phyloP scores from a whole-genome alignment of 805 yeast genomes.

The Candida ovalis region DNA sequence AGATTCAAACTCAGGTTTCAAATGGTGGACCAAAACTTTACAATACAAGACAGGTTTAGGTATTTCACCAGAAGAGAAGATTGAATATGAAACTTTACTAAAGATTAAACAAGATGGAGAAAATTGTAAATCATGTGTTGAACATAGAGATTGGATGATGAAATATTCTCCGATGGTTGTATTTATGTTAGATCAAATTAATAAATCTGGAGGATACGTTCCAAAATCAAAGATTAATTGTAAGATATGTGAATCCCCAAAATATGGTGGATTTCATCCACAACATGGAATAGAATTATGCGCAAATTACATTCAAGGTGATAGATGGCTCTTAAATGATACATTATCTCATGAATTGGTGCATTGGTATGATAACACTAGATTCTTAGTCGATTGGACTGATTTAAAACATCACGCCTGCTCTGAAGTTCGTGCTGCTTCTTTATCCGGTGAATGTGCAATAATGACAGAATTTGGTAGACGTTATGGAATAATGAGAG shows the following conservation, averaged over 20 bases:
- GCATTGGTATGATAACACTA: slow-evolving; percentile 87
- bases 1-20: slow-evolving; percentile 39
- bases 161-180: slow-evolving; percentile 77
- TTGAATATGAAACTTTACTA: slow-evolving; percentile 53
- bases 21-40: slow-evolving; percentile 78
- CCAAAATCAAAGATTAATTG: slow-evolving; percentile 60
- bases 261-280: slow-evolving; percentile 93
- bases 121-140: slow-evolving; percentile 69
- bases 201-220: slow-evolving; percentile 53
- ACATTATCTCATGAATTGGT: slow-evolving; percentile 89
- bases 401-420: slow-evolving; percentile 93
- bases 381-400: slow-evolving; percentile 83
- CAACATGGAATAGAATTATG: slow-evolving; percentile 82
- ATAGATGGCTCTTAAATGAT: slow-evolving; percentile 83
- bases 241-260: slow-evolving; percentile 75
- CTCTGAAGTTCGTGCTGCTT: slow-evolving; percentile 91
- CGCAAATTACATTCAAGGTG: slow-evolving; percentile 63
- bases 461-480: slow-evolving; percentile 73
- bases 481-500: slow-evolving; percentile 26
- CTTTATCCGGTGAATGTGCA: slow-evolving; percentile 92
- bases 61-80: slow-evolving; percentile 45
- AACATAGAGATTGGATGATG: slow-evolving; percentile 76
- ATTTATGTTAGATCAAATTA: slow-evolving; percentile 83
- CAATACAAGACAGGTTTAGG: slow-evolving; percentile 72
- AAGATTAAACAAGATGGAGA: slow-evolving; percentile 8